Evolutionary conservation across 345 rosid species (phyloP).

Genomic region (Eucalyptus cloeziana): DNA sequence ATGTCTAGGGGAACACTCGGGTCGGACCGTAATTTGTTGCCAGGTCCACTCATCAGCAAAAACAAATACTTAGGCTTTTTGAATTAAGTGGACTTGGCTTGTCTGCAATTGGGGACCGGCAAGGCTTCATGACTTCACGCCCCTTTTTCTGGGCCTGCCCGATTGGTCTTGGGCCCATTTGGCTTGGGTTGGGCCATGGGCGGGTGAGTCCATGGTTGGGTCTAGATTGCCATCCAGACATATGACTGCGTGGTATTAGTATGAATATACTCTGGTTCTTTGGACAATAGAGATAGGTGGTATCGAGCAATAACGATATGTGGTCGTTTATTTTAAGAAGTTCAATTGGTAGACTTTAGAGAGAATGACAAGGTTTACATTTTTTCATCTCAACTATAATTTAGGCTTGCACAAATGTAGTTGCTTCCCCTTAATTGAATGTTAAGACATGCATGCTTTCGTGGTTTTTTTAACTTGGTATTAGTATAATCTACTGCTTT

Average conservation of each 20-base stretch:
- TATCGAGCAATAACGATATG: neutral
- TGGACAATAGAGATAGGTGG: neutral
- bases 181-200: neutral
- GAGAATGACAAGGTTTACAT: neutral
- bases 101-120: neutral
- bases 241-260: neutral
- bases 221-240: neutral
- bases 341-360: neutral
- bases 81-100: neutral
- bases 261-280: neutral
- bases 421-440: neutral
- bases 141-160: neutral
- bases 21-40: neutral
- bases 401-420: neutral
- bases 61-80: too few relatives aligned
- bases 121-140: neutral
- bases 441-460: neutral
- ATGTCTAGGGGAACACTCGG: neutral
- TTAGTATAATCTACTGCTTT: neutral
- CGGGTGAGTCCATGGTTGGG: neutral
- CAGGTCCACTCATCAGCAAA: neutral
- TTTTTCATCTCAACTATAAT: neutral
- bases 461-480: neutral
- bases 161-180: neutral
- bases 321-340: neutral